These are phyloP conservation scores for Fraxinus floribunda DNA, from an alignment of 305 asterid genomes.

Conservation along the genomic window DNA sequence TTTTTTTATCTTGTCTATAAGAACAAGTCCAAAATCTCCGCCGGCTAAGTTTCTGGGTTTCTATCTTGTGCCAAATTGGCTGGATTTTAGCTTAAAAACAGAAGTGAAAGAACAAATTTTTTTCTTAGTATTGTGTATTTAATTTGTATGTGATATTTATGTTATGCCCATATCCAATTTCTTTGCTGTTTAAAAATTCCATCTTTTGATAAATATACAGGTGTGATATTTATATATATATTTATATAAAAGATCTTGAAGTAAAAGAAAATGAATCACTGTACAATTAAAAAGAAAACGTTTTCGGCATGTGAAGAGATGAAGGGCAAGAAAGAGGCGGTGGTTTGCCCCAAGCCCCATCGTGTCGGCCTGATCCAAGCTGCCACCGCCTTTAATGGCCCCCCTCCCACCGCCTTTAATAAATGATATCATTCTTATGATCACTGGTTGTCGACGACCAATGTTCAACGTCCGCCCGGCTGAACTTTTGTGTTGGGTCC, in stretches of 20 bases:
- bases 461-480: too few species aligned
- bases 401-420: conserved; percentile 22
- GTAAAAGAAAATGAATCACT: conserved; percentile 56
- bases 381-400: conserved; percentile 32
- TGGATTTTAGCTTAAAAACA: conserved; percentile 44
- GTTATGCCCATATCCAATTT: conserved; percentile 16
- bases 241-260: conserved; percentile 9
- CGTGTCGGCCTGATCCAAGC: conserved; percentile 51
- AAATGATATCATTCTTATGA: background rate
- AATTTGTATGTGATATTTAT: conserved; percentile 9
- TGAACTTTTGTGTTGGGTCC: too few species aligned
- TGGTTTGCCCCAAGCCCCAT: conserved; percentile 90
- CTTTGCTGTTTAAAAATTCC: conserved; percentile 11
- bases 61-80: conserved; percentile 32
- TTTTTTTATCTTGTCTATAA: too few species aligned
- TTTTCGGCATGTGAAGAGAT: conserved; percentile 60
- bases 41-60: conserved; percentile 28
- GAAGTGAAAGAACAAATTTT: background rate
- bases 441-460: too few species aligned
- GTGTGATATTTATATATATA: conserved; percentile 2
- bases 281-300: conserved; percentile 52
- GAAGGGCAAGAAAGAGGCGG: conserved; percentile 48
- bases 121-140: background rate
- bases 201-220: conserved; percentile 21
- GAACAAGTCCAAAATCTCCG: conserved; percentile 42